phyloP scores from a whole-genome alignment of 257 asterid species.

The Solanum sitiens region DNA sequence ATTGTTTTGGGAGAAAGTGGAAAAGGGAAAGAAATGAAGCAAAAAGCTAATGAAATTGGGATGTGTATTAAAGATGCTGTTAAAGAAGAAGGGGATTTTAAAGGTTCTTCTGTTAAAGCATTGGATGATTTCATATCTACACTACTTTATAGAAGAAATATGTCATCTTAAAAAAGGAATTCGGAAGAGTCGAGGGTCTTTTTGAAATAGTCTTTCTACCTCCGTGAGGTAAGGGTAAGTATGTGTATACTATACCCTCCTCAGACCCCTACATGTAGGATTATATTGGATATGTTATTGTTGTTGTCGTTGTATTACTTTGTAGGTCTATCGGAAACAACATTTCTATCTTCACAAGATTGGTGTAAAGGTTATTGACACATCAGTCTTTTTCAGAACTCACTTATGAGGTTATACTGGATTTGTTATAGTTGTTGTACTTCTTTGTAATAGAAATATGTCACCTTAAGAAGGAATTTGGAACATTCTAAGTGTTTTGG shows the following conservation, averaged over 20 bases:
- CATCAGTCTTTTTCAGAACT: rapidly evolving
- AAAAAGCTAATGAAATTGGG: conserved; percentile 42
- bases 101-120: conserved; percentile 47
- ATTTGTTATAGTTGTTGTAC: neutral
- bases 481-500: neutral
- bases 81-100: conserved; percentile 22
- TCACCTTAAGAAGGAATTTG: neutral
- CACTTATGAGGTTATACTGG: rapidly evolving
- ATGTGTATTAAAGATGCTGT: conserved; percentile 44
- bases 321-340: neutral
- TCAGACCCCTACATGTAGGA: neutral
- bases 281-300: neutral
- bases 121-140: conserved; percentile 46
- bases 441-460: neutral
- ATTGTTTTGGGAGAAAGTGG: conserved; percentile 36
- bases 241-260: neutral
- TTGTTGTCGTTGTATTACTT: neutral
- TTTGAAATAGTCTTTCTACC: rapidly evolving
- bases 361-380: neutral
- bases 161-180: neutral
- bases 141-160: conserved; percentile 12
- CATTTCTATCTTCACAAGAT: rapidly evolving
- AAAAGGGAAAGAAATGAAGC: conserved; percentile 51
- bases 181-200: neutral
- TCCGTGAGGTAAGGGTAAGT: neutral